Conservation (phyloP, 1,284 basidiomycete species). For the Peniophora sp. region DNA sequence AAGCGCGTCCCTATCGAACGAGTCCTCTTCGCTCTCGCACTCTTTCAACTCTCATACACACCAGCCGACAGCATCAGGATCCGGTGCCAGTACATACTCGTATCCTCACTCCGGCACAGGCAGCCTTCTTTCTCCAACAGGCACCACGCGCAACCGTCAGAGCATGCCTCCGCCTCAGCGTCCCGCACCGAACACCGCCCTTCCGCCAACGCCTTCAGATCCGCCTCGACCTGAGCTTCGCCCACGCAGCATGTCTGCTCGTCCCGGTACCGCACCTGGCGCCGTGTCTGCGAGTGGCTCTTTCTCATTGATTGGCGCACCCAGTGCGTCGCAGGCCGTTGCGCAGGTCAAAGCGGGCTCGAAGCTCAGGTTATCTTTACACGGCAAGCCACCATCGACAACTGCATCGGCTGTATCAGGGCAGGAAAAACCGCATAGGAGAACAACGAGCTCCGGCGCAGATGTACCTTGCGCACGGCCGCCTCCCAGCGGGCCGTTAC, state of each 20-base stretch:
- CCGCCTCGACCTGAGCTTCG: slow-evolving; percentile 6
- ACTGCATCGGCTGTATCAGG: slow-evolving; percentile 49
- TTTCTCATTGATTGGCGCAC: slow-evolving; percentile 38
- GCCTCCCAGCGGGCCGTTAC: slow-evolving; percentile 34
- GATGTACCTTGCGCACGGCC: slow-evolving; percentile 31
- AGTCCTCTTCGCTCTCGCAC: slow-evolving; percentile 29
- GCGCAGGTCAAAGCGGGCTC: too few relatives aligned
- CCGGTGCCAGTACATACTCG: not conserved
- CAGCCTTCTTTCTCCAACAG: slow-evolving; percentile 11
- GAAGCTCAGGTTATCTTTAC: slow-evolving; percentile 23
- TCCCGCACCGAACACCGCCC: slow-evolving; percentile 58
- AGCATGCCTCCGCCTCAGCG: slow-evolving; percentile 63
- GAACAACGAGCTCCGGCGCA: slow-evolving; percentile 29
- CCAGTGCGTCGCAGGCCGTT: slow-evolving; percentile 34
- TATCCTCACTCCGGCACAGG: slow-evolving; percentile 4
- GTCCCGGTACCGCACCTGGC: slow-evolving; percentile 9
- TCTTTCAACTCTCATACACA: slow-evolving; percentile 9
- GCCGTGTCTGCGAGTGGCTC: slow-evolving; percentile 24
- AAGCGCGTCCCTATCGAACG: slow-evolving; percentile 33
- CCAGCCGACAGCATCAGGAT: not conserved
- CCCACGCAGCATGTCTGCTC: not conserved
- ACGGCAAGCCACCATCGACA: slow-evolving; percentile 52
- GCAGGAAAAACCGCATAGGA: slow-evolving; percentile 37
- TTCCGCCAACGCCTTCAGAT: slow-evolving; percentile 51
- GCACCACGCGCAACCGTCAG: slow-evolving; percentile 29